phyloP scores from a whole-genome alignment of 805 yeast species.

The Ogataea trehaloabstinens region DNA sequence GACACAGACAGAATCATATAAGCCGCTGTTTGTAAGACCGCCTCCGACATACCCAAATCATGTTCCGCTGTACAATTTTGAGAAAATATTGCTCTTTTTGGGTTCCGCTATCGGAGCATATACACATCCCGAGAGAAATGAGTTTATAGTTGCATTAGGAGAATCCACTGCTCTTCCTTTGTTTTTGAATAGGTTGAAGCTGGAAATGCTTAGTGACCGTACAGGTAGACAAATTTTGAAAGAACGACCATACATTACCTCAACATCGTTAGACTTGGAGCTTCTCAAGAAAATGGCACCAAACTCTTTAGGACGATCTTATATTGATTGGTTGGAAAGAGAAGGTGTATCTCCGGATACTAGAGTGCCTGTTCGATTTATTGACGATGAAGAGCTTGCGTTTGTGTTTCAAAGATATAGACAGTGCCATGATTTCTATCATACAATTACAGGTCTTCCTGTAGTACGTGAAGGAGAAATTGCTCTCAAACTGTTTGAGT shows the following conservation, averaged over 20 bases:
- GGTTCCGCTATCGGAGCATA: slow-evolving; percentile 79
- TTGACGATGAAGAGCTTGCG: slow-evolving; percentile 87
- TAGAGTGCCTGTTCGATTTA: slow-evolving; percentile 80
- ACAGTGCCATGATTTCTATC: slow-evolving; percentile 96
- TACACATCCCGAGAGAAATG: slow-evolving; percentile 72
- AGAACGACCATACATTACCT: slow-evolving; percentile 82
- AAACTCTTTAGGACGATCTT: slow-evolving; percentile 76
- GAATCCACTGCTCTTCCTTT: slow-evolving; percentile 82
- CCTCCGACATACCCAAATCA: slow-evolving; percentile 67
- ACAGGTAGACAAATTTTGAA: slow-evolving; percentile 74
- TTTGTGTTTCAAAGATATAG: slow-evolving; percentile 92
- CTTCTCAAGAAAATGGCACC: slow-evolving; percentile 57
- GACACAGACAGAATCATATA: slow-evolving; percentile 8
- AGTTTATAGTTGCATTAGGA: slow-evolving; percentile 78
- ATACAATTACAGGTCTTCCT: slow-evolving; percentile 86
- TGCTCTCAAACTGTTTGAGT: slow-evolving; percentile 89
- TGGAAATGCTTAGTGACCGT: slow-evolving; percentile 71
- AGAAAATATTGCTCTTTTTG: slow-evolving; percentile 59
- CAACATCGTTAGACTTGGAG: slow-evolving; percentile 63
- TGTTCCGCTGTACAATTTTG: slow-evolving; percentile 66
- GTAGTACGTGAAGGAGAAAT: slow-evolving; percentile 95
- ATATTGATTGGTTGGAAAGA: slow-evolving; percentile 73
- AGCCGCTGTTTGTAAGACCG: slow-evolving; percentile 37
- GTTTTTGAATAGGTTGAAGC: slow-evolving; percentile 60
- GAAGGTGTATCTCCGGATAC: slow-evolving; percentile 96